Evolutionary conservation across 129 eudicot genomes (phyloP), one percentile per base, ranked within the genome.

Genomic region (Tagetes patula): DNA sequence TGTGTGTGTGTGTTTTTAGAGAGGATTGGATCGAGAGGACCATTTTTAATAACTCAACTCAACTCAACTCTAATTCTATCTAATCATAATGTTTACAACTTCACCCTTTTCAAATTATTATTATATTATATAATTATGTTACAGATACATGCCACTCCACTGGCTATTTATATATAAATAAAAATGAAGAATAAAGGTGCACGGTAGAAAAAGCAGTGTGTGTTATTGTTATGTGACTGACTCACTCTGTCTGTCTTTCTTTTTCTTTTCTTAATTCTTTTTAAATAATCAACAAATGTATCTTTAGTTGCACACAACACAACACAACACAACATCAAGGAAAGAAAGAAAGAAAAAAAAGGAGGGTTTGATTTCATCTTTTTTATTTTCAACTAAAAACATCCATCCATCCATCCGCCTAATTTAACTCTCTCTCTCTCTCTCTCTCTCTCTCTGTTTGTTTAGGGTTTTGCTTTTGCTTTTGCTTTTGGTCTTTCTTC

Each of bases 381-480:
- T 20, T 20, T 34, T 65, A 36, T 38, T 67, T 32, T 20, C 65
- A 54, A 67, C 1, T n/a, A 76, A 72, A 65, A 73, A 73, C 79
- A 20, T 20, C 27, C 27, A 20, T 20, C 27, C 27, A 20, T 20
- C 27, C 27, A 79, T 73, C 67, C 78, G 52, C 82, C 55, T 61
- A 38, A 53, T 40, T 38, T 20, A 20, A 20, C 27, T 20, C 27
- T 20, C 27, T 20, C 27, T 20, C 27, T 20, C 27, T 20, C 27
- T 20, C 27, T 20, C 0, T 8, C 20, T 59, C 34, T 33, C 11
- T 72, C 2, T 64, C 10, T 32, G 5, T 32, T 67, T 45, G 60
- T 60, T 77, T 82, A 74, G 81, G 81, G 80, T 74, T 20, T 30
- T 6, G 60, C 6, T 30, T 30, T 2, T 6, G 9, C 27, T 54